A percentile compares a stretch with the other conserved stretches of the same genome.
phyloP scores from a whole-genome alignment of 257 asterid genomes.

The Anisodus tanguticus region DNA sequence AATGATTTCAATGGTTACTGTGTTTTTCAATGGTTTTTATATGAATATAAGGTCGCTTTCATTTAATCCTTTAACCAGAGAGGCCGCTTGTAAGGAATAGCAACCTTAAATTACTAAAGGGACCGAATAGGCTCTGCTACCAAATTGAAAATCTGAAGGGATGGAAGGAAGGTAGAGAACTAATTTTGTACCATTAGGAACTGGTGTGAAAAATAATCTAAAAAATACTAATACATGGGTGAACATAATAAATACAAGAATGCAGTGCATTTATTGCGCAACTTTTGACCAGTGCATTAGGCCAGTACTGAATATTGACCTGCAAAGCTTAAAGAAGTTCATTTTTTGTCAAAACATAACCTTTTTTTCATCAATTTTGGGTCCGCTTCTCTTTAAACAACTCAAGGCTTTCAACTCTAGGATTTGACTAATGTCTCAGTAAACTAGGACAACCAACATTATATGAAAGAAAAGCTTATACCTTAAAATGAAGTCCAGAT shows the following conservation, averaged over 20 bases:
- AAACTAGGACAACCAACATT: slow-evolving; percentile 14
- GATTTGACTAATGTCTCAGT: neutral
- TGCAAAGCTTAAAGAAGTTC: neutral
- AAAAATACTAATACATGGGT: neutral
- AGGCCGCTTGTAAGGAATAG: neutral
- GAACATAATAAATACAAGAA: neutral
- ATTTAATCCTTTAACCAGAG: neutral
- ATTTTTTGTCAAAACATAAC: neutral
- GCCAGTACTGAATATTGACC: neutral
- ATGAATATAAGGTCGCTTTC: no score
- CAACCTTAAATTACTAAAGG: neutral
- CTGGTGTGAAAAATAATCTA: neutral
- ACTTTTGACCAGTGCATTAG: neutral
- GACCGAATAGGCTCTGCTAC: neutral
- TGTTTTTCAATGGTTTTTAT: no score
- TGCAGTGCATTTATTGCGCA: neutral
- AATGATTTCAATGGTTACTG: neutral
- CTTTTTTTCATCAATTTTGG: neutral
- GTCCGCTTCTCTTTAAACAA: neutral
- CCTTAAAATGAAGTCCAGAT: slow-evolving; percentile 72
- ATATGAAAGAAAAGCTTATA: slow-evolving; percentile 32
- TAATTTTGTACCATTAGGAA: neutral
- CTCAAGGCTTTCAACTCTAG: neutral
- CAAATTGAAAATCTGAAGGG: neutral
- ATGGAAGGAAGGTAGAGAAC: neutral